Evolutionary conservation across 306 rosid genomes (phyloP).

Genomic region (Pachyrhizus erosus): DNA sequence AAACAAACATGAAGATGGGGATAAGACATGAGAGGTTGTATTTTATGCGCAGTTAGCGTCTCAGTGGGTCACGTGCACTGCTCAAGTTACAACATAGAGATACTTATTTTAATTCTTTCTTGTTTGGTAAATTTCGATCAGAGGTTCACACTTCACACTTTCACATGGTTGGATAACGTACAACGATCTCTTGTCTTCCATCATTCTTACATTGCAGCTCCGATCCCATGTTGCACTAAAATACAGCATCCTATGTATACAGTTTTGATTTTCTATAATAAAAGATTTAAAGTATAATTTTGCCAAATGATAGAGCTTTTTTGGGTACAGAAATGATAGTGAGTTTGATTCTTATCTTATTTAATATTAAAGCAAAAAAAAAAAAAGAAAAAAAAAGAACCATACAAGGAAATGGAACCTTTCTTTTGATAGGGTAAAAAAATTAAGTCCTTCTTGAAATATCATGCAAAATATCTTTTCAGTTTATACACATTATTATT

Average conservation of each 20-base stretch:
- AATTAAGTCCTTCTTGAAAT: too few relatives aligned
- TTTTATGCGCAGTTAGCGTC: slow-evolving; percentile 23
- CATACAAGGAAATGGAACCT: too few relatives aligned
- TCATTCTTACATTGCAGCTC: slow-evolving; percentile 38
- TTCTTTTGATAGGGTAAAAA: too few relatives aligned
- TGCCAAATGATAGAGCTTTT: not conserved
- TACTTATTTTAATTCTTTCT: slow-evolving; percentile 12
- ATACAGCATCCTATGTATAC: not conserved
- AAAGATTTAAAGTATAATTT: not conserved
- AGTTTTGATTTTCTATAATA: not conserved
- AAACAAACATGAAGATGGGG: too few relatives aligned
- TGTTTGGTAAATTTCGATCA: slow-evolving; percentile 30
- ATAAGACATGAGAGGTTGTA: not conserved
- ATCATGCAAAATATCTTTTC: too few relatives aligned
- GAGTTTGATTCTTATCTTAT: too few relatives aligned
- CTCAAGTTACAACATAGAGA: slow-evolving; percentile 41
- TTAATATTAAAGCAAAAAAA: too few relatives aligned
- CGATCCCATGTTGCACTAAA: slow-evolving; percentile 43
- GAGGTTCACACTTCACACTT: slow-evolving; percentile 15
- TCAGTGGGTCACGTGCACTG: slow-evolving; percentile 43
- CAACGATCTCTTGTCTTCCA: slow-evolving; percentile 35
- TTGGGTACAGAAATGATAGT: too few relatives aligned
- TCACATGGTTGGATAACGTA: slow-evolving; percentile 43
- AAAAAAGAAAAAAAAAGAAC: too few relatives aligned
- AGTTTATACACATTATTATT: not conserved